Conservation (phyloP, 2,329 filamentous ascomycete genomes). For the Clarireedia homoeocarpa region DNA sequence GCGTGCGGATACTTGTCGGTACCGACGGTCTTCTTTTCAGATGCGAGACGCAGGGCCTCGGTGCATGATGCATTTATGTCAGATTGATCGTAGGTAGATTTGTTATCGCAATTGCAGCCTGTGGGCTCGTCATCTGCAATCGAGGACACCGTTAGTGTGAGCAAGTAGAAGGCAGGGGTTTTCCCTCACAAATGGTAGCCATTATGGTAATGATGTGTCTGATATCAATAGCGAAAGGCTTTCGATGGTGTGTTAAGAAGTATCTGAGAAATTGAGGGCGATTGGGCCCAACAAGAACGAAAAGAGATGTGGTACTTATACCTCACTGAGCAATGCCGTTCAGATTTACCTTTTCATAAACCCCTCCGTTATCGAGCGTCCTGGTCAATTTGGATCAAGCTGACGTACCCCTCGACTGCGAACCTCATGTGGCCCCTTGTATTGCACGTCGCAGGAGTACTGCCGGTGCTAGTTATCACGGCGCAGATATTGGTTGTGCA, state of each 20-base stretch:
- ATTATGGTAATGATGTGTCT: neutral
- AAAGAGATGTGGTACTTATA: neutral
- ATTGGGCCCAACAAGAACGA: neutral
- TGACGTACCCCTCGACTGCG: neutral
- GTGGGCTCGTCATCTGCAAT: conserved; percentile 16
- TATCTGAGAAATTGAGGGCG: neutral
- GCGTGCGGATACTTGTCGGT: conserved; percentile 28
- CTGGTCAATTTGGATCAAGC: neutral
- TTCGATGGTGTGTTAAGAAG: too few species aligned
- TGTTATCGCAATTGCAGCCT: conserved; percentile 20
- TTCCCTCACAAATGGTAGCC: conserved; percentile 3
- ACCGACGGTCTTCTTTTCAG: conserved; percentile 20
- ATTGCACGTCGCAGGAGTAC: neutral
- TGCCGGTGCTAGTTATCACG: neutral
- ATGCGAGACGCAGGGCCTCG: conserved; percentile 22
- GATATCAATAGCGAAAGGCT: neutral
- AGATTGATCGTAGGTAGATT: conserved; percentile 19
- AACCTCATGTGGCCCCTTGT: neutral
- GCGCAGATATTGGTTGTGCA: neutral
- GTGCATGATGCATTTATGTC: conserved; percentile 23
- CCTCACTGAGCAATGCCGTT: neutral
- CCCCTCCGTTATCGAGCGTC: neutral
- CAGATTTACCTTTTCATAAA: neutral
- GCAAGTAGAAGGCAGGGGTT: neutral
- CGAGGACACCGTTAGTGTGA: neutral